Conservation (phyloP, 2,329 filamentous ascomycete genomes). For the Trichothecium roseum region DNA sequence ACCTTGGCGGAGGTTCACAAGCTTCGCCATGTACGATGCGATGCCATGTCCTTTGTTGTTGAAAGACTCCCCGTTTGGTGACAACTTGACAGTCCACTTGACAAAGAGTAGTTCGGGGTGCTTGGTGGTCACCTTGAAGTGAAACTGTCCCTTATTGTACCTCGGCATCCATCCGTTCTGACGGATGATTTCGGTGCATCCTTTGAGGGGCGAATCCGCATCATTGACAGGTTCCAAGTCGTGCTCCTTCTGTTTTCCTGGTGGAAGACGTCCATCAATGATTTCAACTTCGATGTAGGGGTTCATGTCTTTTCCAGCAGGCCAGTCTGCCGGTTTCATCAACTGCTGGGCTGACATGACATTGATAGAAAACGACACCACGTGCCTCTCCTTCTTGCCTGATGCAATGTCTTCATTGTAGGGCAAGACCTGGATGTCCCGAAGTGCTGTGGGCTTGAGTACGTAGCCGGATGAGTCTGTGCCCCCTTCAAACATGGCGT, state of each 20-base stretch:
- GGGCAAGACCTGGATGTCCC: conserved; percentile 54
- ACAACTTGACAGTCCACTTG: conserved; percentile 84
- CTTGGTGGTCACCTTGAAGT: conserved; percentile 81
- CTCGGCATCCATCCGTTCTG: conserved; percentile 91
- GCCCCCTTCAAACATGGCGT: conserved; percentile 92
- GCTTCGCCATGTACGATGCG: conserved; percentile 86
- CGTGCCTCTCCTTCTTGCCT: conserved; percentile 66
- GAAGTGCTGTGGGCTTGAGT: conserved; percentile 79
- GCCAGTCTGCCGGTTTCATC: conserved; percentile 67
- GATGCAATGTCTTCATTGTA: conserved; percentile 38
- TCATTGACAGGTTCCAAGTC: conserved; percentile 67
- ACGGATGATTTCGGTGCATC: conserved; percentile 68
- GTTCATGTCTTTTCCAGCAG: conserved; percentile 67
- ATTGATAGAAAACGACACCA: conserved; percentile 76
- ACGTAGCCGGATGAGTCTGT: conserved; percentile 85
- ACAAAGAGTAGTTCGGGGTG: conserved; percentile 91
- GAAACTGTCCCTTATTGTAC: conserved; percentile 65
- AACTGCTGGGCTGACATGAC: conserved; percentile 92
- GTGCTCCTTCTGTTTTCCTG: conserved; percentile 27
- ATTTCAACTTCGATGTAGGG: conserved; percentile 94
- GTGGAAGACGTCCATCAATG: conserved; percentile 31
- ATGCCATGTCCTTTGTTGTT: conserved; percentile 49
- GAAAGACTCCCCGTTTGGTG: conserved; percentile 58
- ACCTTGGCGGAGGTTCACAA: conserved; percentile 79
- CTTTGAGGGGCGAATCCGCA: conserved; percentile 55